A percentile compares a stretch with the other conserved stretches of the same genome.
These are phyloP conservation scores for Pichia sp. DNA, from an alignment of 1,139 yeast species.

Conservation along the genomic window DNA sequence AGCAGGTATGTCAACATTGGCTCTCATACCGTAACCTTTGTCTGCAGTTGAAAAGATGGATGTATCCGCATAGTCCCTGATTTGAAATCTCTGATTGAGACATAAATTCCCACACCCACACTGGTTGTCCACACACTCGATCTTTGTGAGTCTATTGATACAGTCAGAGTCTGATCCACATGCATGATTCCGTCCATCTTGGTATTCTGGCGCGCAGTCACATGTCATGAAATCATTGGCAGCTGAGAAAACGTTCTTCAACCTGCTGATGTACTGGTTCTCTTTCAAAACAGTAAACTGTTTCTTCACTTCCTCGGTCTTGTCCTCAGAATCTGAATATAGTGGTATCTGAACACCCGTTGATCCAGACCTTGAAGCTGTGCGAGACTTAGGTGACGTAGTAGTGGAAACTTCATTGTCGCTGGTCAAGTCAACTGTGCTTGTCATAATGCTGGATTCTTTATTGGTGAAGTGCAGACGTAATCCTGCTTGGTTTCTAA, in stretches of 20 bases:
- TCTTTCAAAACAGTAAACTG: slow-evolving; percentile 50
- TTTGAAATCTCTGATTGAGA: slow-evolving; percentile 83
- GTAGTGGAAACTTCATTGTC: too few relatives aligned
- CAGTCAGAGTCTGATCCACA: slow-evolving; percentile 87
- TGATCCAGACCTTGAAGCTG: too few relatives aligned
- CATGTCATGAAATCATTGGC: slow-evolving; percentile 62
- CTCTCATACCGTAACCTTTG: slow-evolving; percentile 88
- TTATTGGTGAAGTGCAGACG: too few relatives aligned
- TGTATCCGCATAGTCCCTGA: slow-evolving; percentile 60
- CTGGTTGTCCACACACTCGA: slow-evolving; percentile 77
- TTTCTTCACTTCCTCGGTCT: slow-evolving; percentile 61
- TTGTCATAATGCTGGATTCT: too few relatives aligned
- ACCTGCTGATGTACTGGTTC: slow-evolving; percentile 46
- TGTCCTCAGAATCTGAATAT: slow-evolving; percentile 48
- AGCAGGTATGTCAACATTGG: slow-evolving; percentile 49
- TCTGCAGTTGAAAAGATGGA: slow-evolving; percentile 72
- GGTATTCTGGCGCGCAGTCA: slow-evolving; percentile 57
- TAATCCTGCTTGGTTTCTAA: too few relatives aligned
- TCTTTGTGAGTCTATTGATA: slow-evolving; percentile 84
- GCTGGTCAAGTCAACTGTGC: too few relatives aligned
- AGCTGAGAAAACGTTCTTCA: slow-evolving; percentile 23
- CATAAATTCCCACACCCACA: slow-evolving; percentile 75
- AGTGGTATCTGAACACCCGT: too few relatives aligned
- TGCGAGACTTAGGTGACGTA: too few relatives aligned
- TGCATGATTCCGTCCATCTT: slow-evolving; percentile 47